Conservation (phyloP, 2,329 filamentous ascomycete genomes). For the Escovopsis weberi region DNA sequence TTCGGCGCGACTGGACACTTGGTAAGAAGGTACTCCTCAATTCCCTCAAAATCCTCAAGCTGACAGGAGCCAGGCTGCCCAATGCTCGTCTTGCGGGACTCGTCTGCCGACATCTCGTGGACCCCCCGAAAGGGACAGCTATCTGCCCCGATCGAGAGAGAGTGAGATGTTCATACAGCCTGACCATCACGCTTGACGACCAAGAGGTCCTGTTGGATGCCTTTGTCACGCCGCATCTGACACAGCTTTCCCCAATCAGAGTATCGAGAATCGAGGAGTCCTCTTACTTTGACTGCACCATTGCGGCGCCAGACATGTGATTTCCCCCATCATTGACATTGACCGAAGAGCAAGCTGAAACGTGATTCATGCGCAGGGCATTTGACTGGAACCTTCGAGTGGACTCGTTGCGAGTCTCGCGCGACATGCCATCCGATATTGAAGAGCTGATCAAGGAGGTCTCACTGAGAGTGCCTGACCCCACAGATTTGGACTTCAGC, state of each 20-base stretch:
- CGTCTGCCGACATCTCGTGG: conserved; percentile 4
- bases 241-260: conserved; percentile 11
- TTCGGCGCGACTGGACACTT: conserved; percentile 14
- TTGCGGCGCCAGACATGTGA: conserved; percentile 22
- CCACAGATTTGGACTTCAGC: neutral
- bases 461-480: conserved; percentile 3
- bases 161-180: conserved; percentile 8
- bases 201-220: conserved; percentile 11
- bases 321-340: too few relatives aligned
- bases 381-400: conserved; percentile 22
- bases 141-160: conserved; percentile 7
- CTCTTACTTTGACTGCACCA: conserved; percentile 17
- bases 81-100: conserved; percentile 1
- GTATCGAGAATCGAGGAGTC: conserved; percentile 10
- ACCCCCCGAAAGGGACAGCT: neutral
- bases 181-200: conserved; percentile 9
- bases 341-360: too few relatives aligned
- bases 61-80: conserved; percentile 4
- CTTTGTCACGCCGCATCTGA: conserved; percentile 2
- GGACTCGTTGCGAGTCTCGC: conserved; percentile 10
- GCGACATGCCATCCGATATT: conserved; percentile 9
- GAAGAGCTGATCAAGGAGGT: conserved; percentile 10
- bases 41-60: neutral
- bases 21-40: conserved; percentile 8
- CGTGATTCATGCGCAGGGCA: conserved; percentile 8